phyloP scores from a whole-genome alignment of 352 stramenopile species.

The Globisporangium spinosum region DNA sequence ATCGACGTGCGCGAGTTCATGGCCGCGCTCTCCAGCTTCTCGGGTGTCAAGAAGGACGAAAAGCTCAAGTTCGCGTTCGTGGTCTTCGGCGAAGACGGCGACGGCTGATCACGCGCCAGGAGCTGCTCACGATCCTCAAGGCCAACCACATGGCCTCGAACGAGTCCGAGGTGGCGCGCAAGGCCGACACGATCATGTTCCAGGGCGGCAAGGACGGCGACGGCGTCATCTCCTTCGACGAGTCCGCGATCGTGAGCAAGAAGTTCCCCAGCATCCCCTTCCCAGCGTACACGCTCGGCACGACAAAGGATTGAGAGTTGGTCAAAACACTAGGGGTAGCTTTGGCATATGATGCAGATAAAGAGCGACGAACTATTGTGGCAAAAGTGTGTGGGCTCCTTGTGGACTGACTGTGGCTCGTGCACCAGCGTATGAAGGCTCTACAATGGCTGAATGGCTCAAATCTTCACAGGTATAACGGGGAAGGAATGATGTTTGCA shows the following conservation, averaged over 20 bases:
- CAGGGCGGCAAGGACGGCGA: conserved; percentile 95
- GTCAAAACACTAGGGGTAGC: not conserved
- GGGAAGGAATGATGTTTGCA: not conserved
- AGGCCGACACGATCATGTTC: conserved; percentile 96
- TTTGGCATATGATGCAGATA: not conserved
- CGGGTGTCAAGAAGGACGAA: conserved; percentile 92
- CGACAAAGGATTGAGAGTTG: conserved; percentile 42
- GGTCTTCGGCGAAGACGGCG: conserved; percentile 94
- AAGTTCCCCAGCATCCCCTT: conserved; percentile 97
- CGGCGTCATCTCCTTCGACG: conserved; percentile 96
- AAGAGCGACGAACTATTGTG: not conserved
- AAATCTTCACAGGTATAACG: not conserved
- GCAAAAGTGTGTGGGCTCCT: not conserved
- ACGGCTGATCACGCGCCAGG: conserved; percentile 92
- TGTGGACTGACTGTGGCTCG: not conserved
- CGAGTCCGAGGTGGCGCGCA: conserved; percentile 91
- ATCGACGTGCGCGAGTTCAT: conserved; percentile 94
- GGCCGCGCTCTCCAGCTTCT: conserved; percentile 94
- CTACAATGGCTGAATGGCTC: not conserved
- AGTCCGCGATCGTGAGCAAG: conserved; percentile 95
- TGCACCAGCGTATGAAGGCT: not conserved
- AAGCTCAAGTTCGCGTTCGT: conserved; percentile 97
- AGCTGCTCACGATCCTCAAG: conserved; percentile 94
- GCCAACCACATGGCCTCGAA: conserved; percentile 93
- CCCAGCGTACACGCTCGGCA: conserved; percentile 74